Percentiles rank a stretch among this genome's conserved stretches.
These are phyloP conservation scores for Trichoderma gamsii DNA, from an alignment of 495 filamentous ascomycete genomes.

Conservation along the genomic window DNA sequence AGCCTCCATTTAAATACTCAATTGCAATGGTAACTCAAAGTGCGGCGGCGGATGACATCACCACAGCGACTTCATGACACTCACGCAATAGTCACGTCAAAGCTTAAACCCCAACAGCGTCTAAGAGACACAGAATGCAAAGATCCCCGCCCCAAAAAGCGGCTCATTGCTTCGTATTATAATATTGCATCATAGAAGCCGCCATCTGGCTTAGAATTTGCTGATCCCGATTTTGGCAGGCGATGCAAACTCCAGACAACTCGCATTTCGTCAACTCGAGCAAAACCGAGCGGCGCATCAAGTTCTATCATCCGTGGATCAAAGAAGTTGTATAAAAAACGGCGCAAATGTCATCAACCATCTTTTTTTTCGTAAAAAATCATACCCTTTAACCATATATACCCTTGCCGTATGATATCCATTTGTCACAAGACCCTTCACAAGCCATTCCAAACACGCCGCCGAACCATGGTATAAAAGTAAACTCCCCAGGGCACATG, in stretches of 20 bases:
- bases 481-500: background rate
- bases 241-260: too few relatives aligned
- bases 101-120: background rate
- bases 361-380: background rate
- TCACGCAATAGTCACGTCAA: slow-evolving; percentile 7
- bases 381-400: background rate
- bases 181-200: background rate
- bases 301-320: background rate
- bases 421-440: background rate
- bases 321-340: background rate
- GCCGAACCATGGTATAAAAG: background rate
- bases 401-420: slow-evolving; percentile 1
- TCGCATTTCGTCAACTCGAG: background rate
- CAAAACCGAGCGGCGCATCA: background rate
- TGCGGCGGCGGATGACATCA: background rate
- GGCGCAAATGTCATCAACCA: background rate
- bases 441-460: slow-evolving; percentile 4
- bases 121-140: background rate
- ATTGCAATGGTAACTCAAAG: background rate
- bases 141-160: background rate
- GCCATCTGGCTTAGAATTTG: background rate
- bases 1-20: background rate
- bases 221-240: too few relatives aligned
- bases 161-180: background rate
- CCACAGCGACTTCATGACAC: background rate